Evolutionary conservation across 495 filamentous ascomycete species (phyloP).

Genomic region (Aspergillus diversus): DNA sequence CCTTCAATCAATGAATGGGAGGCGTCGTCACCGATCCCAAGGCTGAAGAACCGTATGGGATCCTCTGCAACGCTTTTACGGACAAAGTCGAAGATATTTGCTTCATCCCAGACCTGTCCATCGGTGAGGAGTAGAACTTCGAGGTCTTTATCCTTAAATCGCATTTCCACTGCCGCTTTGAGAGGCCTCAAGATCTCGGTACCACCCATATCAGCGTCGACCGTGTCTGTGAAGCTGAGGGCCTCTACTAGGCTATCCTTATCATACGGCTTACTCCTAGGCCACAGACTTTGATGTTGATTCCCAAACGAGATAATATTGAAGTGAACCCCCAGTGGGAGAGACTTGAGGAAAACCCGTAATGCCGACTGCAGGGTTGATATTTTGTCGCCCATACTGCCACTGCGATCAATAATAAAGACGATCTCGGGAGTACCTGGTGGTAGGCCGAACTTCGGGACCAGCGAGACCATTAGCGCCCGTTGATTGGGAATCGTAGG

Average conservation of each 20-base stretch:
- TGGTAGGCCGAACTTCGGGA: constrained; percentile 65
- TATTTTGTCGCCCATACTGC: constrained; percentile 65
- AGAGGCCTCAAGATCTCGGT: constrained; percentile 66
- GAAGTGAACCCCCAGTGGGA: constrained; percentile 69
- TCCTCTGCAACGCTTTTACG: constrained; percentile 40
- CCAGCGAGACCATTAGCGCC: constrained; percentile 68
- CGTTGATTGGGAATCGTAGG: constrained; percentile 60
- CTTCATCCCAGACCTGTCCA: constrained; percentile 67
- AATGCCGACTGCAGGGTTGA: constrained; percentile 59
- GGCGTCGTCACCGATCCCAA: constrained; percentile 65
- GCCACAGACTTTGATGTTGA: constrained; percentile 59
- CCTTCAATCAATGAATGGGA: constrained; percentile 71
- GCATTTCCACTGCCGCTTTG: constrained; percentile 51
- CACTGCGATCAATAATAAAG: constrained; percentile 71
- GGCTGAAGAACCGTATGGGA: constrained; percentile 63
- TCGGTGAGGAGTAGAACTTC: constrained; percentile 73
- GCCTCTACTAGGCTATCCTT: constrained; percentile 55
- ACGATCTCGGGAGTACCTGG: constrained; percentile 63
- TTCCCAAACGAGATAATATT: constrained; percentile 76
- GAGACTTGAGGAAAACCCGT: constrained; percentile 68
- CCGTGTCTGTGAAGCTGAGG: constrained; percentile 46
- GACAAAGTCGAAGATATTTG: constrained; percentile 57
- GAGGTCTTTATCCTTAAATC: constrained; percentile 55
- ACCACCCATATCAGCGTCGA: constrained; percentile 64
- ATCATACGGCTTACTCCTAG: constrained; percentile 57